Conservation (phyloP, 176 grass and related monocot genomes). For the Musa itinerans region DNA sequence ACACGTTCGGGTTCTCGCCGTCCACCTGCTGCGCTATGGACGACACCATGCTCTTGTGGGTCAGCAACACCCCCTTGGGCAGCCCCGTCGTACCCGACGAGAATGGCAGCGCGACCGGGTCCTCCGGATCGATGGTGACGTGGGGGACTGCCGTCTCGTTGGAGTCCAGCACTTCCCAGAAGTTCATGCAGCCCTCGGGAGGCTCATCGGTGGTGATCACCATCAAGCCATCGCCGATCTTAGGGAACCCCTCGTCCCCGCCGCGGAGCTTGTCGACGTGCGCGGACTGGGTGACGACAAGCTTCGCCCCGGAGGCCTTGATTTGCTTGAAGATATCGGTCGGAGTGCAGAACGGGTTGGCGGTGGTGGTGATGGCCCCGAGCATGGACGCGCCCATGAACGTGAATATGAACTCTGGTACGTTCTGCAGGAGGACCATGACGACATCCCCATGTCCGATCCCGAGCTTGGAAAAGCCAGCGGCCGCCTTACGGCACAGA, state of each 20-base stretch:
- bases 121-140: slow-evolving; percentile 12
- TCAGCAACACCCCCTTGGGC: slow-evolving; percentile 38
- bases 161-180: slow-evolving; percentile 13
- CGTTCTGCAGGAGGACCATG: slow-evolving; percentile 40
- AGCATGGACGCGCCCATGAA: slow-evolving; percentile 42
- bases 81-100: slow-evolving; percentile 39
- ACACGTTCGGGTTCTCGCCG: slow-evolving; percentile 34
- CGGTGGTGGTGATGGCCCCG: slow-evolving; percentile 29
- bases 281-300: slow-evolving; percentile 25
- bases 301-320: slow-evolving; percentile 23
- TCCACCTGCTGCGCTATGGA: slow-evolving; percentile 36
- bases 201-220: slow-evolving; percentile 22
- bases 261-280: slow-evolving; percentile 29
- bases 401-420: slow-evolving; percentile 23
- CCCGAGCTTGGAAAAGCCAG: slow-evolving; percentile 24
- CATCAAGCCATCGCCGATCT: background rate
- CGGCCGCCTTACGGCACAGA: slow-evolving; percentile 21
- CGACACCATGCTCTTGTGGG: slow-evolving; percentile 35
- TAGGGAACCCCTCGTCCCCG: background rate
- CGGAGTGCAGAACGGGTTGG: slow-evolving; percentile 32
- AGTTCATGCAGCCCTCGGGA: slow-evolving; percentile 18
- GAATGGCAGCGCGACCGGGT: slow-evolving; percentile 30
- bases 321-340: slow-evolving; percentile 38
- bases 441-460: slow-evolving; percentile 15
- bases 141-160: slow-evolving; percentile 12